Evolutionary conservation across 2,329 filamentous ascomycete species (phyloP).

Genomic region (Ceratocystis diversiconidia): DNA sequence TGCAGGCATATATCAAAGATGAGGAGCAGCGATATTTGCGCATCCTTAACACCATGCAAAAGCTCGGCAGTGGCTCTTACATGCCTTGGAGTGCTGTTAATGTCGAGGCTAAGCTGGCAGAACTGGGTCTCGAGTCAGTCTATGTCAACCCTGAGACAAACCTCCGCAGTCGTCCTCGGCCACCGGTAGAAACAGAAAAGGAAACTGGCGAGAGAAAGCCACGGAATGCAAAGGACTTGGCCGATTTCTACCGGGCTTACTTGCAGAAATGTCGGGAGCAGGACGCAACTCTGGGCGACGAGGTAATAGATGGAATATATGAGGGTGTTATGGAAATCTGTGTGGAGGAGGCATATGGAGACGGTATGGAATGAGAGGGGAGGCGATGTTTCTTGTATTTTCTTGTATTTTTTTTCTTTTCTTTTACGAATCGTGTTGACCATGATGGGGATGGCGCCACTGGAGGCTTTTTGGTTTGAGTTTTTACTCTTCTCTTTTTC

Average conservation of each 20-base stretch:
- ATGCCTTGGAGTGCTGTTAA: constrained; percentile 37
- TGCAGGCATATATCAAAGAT: constrained; percentile 28
- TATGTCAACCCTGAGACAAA: constrained; percentile 17
- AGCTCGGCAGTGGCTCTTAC: constrained; percentile 35
- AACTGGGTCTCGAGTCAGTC: constrained; percentile 33
- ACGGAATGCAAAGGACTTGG: background rate
- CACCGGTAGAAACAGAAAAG: constrained; percentile 23
- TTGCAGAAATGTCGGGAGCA: background rate
- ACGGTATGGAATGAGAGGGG: background rate
- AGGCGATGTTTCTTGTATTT: background rate
- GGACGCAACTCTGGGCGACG: background rate
- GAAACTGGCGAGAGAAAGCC: background rate
- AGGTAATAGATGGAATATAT: background rate
- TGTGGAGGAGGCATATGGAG: background rate
- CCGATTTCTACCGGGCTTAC: background rate
- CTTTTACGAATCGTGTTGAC: background rate
- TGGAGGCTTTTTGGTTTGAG: background rate
- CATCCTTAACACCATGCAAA: constrained; percentile 33
- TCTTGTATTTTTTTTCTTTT: background rate
- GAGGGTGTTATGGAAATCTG: background rate
- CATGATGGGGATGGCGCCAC: background rate
- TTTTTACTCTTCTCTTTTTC: background rate
- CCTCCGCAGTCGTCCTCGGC: background rate
- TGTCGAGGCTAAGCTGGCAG: constrained; percentile 37
- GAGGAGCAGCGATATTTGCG: constrained; percentile 32